These are phyloP conservation scores for Pythium rhizo-oryzae DNA, from an alignment of 352 stramenopile species.

Conservation along the genomic window DNA sequence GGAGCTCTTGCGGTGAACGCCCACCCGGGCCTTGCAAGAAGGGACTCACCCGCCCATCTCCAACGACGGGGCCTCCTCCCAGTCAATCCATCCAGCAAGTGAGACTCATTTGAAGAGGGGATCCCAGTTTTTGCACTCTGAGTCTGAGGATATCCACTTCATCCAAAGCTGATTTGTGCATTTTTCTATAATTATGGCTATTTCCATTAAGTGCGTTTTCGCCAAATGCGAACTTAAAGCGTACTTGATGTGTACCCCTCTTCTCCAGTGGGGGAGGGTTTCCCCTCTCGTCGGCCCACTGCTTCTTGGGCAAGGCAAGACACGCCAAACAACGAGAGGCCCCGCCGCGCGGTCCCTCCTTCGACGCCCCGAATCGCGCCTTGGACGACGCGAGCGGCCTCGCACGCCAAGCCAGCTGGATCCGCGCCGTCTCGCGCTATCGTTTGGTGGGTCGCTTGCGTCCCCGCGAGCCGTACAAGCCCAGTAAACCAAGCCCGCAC, in stretches of 20 bases:
- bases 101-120: neutral
- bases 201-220: neutral
- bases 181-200: neutral
- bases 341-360: neutral
- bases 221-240: neutral
- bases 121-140: neutral
- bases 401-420: neutral
- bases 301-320: no score
- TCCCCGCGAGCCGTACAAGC: conserved; percentile 6
- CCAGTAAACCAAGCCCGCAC: neutral
- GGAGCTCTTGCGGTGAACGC: no score
- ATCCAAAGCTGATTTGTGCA: neutral
- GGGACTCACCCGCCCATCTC: no score
- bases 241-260: neutral
- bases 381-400: neutral
- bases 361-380: no score
- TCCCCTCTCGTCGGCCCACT: no score
- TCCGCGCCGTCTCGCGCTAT: neutral
- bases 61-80: no score
- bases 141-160: conserved; percentile 3
- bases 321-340: neutral
- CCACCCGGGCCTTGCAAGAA: no score
- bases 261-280: no score
- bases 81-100: neutral
- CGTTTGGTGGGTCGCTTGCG: neutral